Base-by-base conservation (phyloP, 805 yeast genomes). In the Sungouiozyma intestinalis region DNA sequence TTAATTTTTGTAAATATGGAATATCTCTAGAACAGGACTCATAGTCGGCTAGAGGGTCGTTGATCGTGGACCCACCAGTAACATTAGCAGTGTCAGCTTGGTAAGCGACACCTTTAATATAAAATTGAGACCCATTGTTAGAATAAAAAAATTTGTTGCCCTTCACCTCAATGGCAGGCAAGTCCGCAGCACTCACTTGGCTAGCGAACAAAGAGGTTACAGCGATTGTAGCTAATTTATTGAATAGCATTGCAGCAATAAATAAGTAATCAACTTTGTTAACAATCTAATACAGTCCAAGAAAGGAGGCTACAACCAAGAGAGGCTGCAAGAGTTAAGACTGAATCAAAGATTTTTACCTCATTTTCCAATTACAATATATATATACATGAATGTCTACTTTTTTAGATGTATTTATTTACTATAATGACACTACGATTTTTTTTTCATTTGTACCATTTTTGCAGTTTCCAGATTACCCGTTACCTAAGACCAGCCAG, bases 91-190 rank as follows among this genome's bases (percentile, higher is more conserved):
- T 72, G 60, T 81, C 79, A 50, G 76, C 77, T 67, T 82, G 94
- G 65, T 83, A 83, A 40, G 92, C 92, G 48, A 83, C 68, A 68
- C 92, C 94, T 57, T 69, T 77, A 55, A 83, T 75, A 63, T 72
- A 80, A 58, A 83, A 83, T 60, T 81, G 88, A 42, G 86, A 75
- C 40, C 88, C 90, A 56, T 82, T 82, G 65, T 79, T 79, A 45
- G 83, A 68, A 65, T 66, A 83, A 71, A 73, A 83, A 57, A 83
- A 82, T 63, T 82, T 81, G 73, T 80, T 81, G 48, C 90, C 90
- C 44, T 73, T 75, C 49, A 82, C 72, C 55, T 81, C 85, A 50
- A 83, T 76, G 32, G 79, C 71, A 48, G 86, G 84, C 48, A 76
- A 63, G 39, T 66, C 72, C 24, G 50, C 72, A 45, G 72, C 74